Evolutionary conservation across 768 basidiomycete species (phyloP).

Genomic region (Phlebiopsis gigantea): DNA sequence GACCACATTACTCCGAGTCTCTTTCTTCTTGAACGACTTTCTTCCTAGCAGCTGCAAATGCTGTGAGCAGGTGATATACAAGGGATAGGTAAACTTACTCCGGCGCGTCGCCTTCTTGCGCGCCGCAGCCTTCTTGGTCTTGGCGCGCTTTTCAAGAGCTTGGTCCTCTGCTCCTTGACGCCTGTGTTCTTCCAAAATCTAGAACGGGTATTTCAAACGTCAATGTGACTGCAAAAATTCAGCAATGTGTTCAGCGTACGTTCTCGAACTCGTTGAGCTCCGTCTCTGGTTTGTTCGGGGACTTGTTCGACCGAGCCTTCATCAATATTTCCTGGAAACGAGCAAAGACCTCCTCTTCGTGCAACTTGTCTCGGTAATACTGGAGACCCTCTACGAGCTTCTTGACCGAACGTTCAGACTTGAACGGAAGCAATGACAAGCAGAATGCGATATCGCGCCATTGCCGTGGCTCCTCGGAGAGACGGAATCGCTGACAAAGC

Average conservation of each 20-base stretch:
- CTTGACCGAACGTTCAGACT: conserved; percentile 94
- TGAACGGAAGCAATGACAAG: conserved; percentile 91
- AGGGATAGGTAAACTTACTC: conserved; percentile 26
- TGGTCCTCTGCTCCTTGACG: conserved; percentile 89
- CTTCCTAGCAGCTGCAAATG: conserved; percentile 26
- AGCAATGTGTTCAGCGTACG: conserved; percentile 33
- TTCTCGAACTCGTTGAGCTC: conserved; percentile 94
- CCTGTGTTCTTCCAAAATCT: conserved; percentile 84
- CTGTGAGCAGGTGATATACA: background rate
- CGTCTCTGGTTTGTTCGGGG: conserved; percentile 85
- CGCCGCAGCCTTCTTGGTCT: conserved; percentile 76
- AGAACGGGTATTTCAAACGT: background rate
- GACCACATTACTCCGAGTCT: background rate
- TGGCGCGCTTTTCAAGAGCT: conserved; percentile 80
- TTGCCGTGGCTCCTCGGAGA: conserved; percentile 84
- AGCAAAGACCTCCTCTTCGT: conserved; percentile 76
- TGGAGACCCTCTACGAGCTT: conserved; percentile 91
- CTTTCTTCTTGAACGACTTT: conserved; percentile 16
- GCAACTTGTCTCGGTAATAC: conserved; percentile 93
- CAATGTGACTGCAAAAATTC: background rate
- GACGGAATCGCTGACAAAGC: conserved; percentile 90
- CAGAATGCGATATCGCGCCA: conserved; percentile 99
- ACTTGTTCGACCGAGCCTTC: conserved; percentile 92
- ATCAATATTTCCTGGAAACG: conserved; percentile 86
- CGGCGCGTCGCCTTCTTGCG: conserved; percentile 60